phyloP scores from a whole-genome alignment of 805 yeast species.

The Suhomyces tanzawaensis region DNA sequence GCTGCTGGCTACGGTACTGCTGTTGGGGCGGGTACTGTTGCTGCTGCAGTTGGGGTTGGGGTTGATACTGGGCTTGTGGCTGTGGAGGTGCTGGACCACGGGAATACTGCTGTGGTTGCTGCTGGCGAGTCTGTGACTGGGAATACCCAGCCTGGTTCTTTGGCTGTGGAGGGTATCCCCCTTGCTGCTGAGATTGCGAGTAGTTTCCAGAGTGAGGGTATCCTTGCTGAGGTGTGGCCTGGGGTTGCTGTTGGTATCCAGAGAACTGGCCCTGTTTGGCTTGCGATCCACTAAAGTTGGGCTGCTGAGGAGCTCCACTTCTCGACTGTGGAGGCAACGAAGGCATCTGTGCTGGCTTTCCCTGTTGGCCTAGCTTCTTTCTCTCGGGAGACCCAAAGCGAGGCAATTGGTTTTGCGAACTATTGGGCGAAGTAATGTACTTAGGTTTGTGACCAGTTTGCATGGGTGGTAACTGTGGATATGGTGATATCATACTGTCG shows the following conservation, averaged over 20 bases:
- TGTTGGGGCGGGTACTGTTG: slow-evolving; percentile 4
- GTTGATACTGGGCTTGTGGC: slow-evolving; percentile 14
- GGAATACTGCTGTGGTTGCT: slow-evolving; percentile 13
- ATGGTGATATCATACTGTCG: slow-evolving; percentile 3
- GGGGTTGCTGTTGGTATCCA: slow-evolving; percentile 4
- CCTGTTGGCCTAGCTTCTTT: not conserved
- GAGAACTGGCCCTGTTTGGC: not conserved
- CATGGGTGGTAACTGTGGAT: slow-evolving; percentile 12
- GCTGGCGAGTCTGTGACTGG: slow-evolving; percentile 5
- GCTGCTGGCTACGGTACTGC: slow-evolving; percentile 11
- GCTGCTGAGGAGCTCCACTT: not conserved
- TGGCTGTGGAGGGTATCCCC: slow-evolving; percentile 1
- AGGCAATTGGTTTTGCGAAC: slow-evolving; percentile 24
- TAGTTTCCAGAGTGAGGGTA: too few relatives aligned
- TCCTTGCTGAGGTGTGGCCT: not conserved
- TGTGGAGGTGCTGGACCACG: slow-evolving; percentile 10
- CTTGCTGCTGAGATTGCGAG: slow-evolving; percentile 11
- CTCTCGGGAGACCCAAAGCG: slow-evolving; percentile 7
- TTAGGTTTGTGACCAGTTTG: slow-evolving; percentile 22
- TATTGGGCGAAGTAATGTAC: slow-evolving; percentile 32
- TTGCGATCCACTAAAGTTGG: too few relatives aligned
- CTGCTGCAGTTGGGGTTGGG: slow-evolving; percentile 6
- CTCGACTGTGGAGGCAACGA: slow-evolving; percentile 8
- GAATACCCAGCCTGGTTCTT: slow-evolving; percentile 10
- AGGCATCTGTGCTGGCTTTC: slow-evolving; percentile 6